Evolutionary conservation across 306 rosid genomes (phyloP).

Genomic region (Ormosia emarginata): DNA sequence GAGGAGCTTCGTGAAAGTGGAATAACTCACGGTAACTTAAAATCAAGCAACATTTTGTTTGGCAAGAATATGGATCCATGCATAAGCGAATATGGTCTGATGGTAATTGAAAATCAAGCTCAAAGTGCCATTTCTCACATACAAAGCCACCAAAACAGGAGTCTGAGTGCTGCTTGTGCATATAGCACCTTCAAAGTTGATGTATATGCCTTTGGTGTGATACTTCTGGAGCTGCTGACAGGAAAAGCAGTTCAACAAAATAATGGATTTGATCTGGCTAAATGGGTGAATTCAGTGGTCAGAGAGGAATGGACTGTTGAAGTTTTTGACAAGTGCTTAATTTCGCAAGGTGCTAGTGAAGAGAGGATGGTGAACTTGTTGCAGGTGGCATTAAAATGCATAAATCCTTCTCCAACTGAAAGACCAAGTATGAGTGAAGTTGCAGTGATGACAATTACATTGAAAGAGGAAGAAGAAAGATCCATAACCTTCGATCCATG

Average conservation of each 20-base stretch:
- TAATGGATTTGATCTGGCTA: slow-evolving; percentile 38
- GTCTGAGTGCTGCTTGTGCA: background rate
- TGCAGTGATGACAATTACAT: slow-evolving; percentile 21
- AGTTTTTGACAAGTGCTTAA: slow-evolving; percentile 38
- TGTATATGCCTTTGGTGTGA: slow-evolving; percentile 49
- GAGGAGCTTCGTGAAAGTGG: slow-evolving; percentile 39
- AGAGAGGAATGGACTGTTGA: slow-evolving; percentile 54
- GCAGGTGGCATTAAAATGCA: slow-evolving; percentile 49
- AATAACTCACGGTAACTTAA: slow-evolving; percentile 51
- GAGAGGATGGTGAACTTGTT: slow-evolving; percentile 58
- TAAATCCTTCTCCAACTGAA: slow-evolving; percentile 34
- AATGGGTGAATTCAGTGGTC: slow-evolving; percentile 49
- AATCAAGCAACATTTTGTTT: slow-evolving; percentile 55
- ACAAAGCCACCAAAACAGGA: slow-evolving; percentile 11
- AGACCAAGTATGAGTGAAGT: slow-evolving; percentile 43
- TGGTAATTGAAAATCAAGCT: slow-evolving; percentile 41
- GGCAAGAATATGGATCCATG: slow-evolving; percentile 44
- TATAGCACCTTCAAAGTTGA: slow-evolving; percentile 44
- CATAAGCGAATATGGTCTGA: slow-evolving; percentile 57
- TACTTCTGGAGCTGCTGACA: slow-evolving; percentile 55
- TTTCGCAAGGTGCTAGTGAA: slow-evolving; percentile 45
- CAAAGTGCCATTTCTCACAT: background rate
- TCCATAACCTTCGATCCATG: slow-evolving; percentile 28
- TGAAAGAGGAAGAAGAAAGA: slow-evolving; percentile 46
- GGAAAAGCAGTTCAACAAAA: slow-evolving; percentile 46